Evolutionary conservation across 2,329 filamentous ascomycete species (phyloP).

Genomic region (Coniochaeta sp.): DNA sequence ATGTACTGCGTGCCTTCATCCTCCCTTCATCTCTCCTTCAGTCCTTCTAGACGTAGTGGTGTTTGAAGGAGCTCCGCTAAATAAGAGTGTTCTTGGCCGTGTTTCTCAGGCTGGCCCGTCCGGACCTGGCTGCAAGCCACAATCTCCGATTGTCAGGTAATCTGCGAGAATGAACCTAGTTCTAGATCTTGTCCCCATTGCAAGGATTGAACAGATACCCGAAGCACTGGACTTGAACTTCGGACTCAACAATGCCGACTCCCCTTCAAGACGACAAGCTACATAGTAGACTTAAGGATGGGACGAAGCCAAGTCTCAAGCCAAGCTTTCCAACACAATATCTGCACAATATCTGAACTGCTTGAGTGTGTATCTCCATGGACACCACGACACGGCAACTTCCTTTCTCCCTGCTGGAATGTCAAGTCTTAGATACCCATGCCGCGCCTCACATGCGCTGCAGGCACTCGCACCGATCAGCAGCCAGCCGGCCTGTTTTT

Average conservation of each 20-base stretch:
- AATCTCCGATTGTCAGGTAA: background rate
- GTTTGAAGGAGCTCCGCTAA: slow-evolving; percentile 1
- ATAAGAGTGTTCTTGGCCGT: background rate
- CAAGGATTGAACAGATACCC: background rate
- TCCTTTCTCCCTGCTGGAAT: background rate
- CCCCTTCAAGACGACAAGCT: too few species aligned
- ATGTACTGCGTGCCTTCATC: background rate
- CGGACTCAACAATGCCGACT: background rate
- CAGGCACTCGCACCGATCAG: background rate
- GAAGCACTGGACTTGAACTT: too few species aligned
- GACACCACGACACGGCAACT: background rate
- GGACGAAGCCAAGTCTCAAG: background rate
- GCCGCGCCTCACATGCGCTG: background rate
- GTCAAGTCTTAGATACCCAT: background rate
- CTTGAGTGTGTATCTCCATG: too few species aligned
- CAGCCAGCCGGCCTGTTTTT: background rate
- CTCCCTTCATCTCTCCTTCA: background rate
- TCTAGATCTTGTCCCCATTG: too few species aligned
- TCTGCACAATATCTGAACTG: too few species aligned
- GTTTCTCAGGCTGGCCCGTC: background rate
- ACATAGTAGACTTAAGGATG: background rate
- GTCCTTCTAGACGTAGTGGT: background rate
- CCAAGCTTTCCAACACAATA: background rate
- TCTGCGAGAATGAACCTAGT: background rate
- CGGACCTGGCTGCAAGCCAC: background rate